phyloP scores from a whole-genome alignment of 768 basidiomycete species.

The Tylopilus rubrobrunneus region DNA sequence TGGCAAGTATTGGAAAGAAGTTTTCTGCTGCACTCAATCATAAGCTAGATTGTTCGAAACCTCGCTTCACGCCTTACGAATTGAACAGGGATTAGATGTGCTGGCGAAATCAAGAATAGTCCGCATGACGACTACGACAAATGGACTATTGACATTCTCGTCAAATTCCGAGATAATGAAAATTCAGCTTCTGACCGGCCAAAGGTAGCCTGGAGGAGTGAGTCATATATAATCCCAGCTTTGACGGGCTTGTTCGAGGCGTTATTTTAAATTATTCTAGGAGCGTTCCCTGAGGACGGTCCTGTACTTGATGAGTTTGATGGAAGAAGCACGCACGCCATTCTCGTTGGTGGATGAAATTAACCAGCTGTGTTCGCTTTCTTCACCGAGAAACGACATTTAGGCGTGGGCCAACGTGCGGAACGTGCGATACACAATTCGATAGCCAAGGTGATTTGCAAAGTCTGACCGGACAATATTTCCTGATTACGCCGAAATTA shows the following conservation, averaged over 20 bases:
- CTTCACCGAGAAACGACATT: slow-evolving; percentile 4
- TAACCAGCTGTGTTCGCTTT: slow-evolving; percentile 65
- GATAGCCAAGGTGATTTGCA: slow-evolving; percentile 93
- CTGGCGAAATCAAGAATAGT: slow-evolving; percentile 82
- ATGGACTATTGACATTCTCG: slow-evolving; percentile 95
- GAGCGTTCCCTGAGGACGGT: slow-evolving; percentile 97
- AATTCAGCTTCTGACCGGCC: slow-evolving; percentile 83
- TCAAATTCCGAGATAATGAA: slow-evolving; percentile 92
- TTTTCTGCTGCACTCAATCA: slow-evolving; percentile 91
- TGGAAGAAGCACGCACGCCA: slow-evolving; percentile 88
- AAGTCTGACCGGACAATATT: slow-evolving; percentile 89
- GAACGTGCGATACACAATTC: slow-evolving; percentile 95
- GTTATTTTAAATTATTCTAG: slow-evolving; percentile 42
- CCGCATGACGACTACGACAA: slow-evolving; percentile 85
- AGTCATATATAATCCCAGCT: slow-evolving; percentile 30
- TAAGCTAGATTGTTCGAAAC: slow-evolving; percentile 38
- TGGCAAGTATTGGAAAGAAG: slow-evolving; percentile 74
- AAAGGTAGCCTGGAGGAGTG: slow-evolving; percentile 95
- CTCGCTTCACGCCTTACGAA: slow-evolving; percentile 1
- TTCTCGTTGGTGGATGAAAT: slow-evolving; percentile 99
- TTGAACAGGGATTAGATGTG: slow-evolving; percentile 75
- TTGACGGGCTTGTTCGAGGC: background rate
- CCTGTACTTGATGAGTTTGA: slow-evolving; percentile 93
- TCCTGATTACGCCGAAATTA: slow-evolving; percentile 97
- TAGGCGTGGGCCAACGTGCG: slow-evolving; percentile 95